Evolutionary conservation across 2,329 filamentous ascomycete species (phyloP).

Genomic region (Celoporthe dispersa): DNA sequence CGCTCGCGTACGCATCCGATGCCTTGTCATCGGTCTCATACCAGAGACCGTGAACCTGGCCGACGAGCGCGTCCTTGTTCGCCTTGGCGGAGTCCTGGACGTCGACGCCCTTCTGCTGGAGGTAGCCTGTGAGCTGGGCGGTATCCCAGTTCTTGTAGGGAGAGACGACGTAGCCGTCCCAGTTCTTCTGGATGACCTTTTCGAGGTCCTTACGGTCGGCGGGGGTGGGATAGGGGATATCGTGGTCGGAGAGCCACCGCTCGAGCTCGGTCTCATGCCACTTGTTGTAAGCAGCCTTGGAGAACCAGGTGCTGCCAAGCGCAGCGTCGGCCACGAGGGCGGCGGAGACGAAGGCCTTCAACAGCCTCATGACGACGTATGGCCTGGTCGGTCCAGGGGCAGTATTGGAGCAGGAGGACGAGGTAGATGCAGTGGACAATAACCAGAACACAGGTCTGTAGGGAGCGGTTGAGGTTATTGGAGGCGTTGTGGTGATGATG

Average conservation of each 20-base stretch:
- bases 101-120: conserved; percentile 73
- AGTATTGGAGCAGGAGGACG: neutral
- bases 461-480: neutral
- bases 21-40: conserved; percentile 79
- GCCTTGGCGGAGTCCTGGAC: conserved; percentile 68
- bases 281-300: conserved; percentile 92
- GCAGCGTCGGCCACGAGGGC: conserved; percentile 73
- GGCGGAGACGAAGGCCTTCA: conserved; percentile 70
- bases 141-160: conserved; percentile 81
- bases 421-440: neutral
- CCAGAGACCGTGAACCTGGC: conserved; percentile 74
- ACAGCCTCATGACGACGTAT: conserved; percentile 73
- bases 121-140: conserved; percentile 68
- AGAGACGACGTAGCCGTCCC: conserved; percentile 75
- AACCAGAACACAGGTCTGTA: neutral
- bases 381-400: neutral
- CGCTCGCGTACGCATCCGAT: conserved; percentile 70
- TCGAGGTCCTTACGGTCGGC: conserved; percentile 95
- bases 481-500: conserved; percentile 3
- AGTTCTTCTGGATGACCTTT: conserved; percentile 85
- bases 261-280: conserved; percentile 99
- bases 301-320: conserved; percentile 81
- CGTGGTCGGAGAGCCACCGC: conserved; percentile 91
- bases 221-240: conserved; percentile 86
- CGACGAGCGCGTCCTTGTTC: conserved; percentile 70